Evolutionary conservation across 139 green algal genomes (phyloP), one percentile per base, ranked within the genome.

Genomic region (Picochlorum sp.): DNA sequence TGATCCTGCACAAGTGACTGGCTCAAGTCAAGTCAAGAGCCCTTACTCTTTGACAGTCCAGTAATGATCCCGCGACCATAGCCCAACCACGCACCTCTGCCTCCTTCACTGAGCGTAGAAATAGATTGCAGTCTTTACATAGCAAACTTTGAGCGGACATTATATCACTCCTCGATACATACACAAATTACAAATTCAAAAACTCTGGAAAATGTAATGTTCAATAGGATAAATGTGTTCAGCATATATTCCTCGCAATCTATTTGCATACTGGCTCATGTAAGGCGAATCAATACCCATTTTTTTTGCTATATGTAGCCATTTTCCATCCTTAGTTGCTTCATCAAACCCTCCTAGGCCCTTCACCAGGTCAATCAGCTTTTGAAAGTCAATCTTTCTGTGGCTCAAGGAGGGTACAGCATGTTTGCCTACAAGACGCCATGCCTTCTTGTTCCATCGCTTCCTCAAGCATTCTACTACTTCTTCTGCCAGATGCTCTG

Each of bases 31-130:
- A n/a, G n/a, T n/a, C n/a, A n/a, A n/a, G 50, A 47, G 50, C 14
- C 7, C 9, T 14, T 58, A 6, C 10, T 6, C 8, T 28, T 7
- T 51, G 10, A 13, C 31, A 5, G 31, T 53, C 3, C 10, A 22
- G 30, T 7, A 7, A 16, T 50, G 28, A 55, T 8, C 10, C 45
- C 10, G 8, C 45, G 18, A 40, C 28, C 18, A 25, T 33, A 26
- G 4, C 14, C 43, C 28, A 47, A 12, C 20, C 8, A 47, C 39
- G 39, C 12, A 47, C 39, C 9, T 47, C 39, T 47, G 81, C 81
- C 59, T 95, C 87, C 18, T 68, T 63, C 4, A 90, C 77, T 26
- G 55, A 81, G 6, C 54, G 43, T 4, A 89, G 44, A 13, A 77
- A 57, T 12, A 51, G 60, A 35, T 75, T 58, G 30, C 77, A 84